Conservation (phyloP, 306 rosid genomes). For the Rosa multiflora region DNA sequence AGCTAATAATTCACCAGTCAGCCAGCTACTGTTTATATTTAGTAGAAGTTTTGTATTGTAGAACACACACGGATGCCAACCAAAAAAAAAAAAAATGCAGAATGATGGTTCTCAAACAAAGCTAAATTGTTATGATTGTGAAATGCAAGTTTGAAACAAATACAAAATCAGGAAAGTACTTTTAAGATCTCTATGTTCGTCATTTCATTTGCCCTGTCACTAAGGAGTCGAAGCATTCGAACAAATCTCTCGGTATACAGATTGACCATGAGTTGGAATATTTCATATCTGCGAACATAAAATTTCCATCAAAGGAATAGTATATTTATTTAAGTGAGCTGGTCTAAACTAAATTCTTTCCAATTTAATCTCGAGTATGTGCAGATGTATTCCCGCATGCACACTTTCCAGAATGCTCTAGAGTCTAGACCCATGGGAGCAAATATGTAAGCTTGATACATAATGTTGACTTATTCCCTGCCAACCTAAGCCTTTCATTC, state of each 20-base stretch:
- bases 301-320: constrained; percentile 3
- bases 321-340: neutral
- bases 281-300: constrained; percentile 75
- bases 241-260: constrained; percentile 93
- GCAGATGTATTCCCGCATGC: neutral
- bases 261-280: constrained; percentile 95
- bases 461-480: neutral
- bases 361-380: neutral
- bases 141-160: constrained; percentile 16
- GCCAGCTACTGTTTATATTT: neutral
- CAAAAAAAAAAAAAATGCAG: neutral
- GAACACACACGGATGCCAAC: neutral
- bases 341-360: neutral
- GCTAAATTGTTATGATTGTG: neutral
- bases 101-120: neutral
- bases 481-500: neutral
- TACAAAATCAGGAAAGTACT: constrained; percentile 41
- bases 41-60: neutral
- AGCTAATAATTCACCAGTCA: neutral
- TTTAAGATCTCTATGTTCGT: constrained; percentile 92
- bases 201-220: constrained; percentile 84
- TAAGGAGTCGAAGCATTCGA: constrained; percentile 95
- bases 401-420: neutral
- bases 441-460: neutral
- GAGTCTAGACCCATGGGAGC: neutral